Evolutionary conservation across 169 alveolate genomes (phyloP).

Genomic region (Eimeria falciformis): DNA sequence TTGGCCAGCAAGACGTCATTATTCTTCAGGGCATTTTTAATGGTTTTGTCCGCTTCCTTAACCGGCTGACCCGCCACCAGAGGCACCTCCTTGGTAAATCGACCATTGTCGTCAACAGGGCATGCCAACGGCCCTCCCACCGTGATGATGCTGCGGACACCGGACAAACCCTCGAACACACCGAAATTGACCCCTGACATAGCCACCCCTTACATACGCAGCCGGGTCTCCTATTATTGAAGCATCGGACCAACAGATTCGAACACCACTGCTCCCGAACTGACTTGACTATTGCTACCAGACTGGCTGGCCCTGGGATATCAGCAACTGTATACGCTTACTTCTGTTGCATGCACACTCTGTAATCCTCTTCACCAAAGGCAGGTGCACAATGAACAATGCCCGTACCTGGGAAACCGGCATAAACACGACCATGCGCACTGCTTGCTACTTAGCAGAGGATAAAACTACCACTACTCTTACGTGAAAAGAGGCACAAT

Average conservation of each 20-base stretch:
- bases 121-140: slow-evolving; percentile 72
- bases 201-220: too few species aligned
- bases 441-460: background rate
- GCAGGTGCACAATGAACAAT: slow-evolving; percentile 94
- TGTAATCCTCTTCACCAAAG: slow-evolving; percentile 82
- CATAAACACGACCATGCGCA: background rate
- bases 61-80: slow-evolving; percentile 92
- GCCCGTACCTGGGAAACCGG: slow-evolving; percentile 94
- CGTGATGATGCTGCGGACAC: background rate
- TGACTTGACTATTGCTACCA: too few species aligned
- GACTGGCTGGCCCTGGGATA: too few species aligned
- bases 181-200: background rate
- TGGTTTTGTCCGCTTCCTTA: slow-evolving; percentile 97
- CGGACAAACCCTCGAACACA: background rate
- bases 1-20: slow-evolving; percentile 88
- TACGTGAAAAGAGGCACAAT: background rate
- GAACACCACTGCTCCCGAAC: too few species aligned
- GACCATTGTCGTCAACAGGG: slow-evolving; percentile 74
- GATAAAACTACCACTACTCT: background rate
- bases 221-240: too few species aligned
- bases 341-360: slow-evolving; percentile 64
- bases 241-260: too few species aligned
- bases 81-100: slow-evolving; percentile 76
- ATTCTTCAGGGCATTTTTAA: slow-evolving; percentile 90
- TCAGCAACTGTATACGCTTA: background rate